Evolutionary conservation across 1,284 basidiomycete species (phyloP).

Genomic region (Testicularia cyperi): DNA sequence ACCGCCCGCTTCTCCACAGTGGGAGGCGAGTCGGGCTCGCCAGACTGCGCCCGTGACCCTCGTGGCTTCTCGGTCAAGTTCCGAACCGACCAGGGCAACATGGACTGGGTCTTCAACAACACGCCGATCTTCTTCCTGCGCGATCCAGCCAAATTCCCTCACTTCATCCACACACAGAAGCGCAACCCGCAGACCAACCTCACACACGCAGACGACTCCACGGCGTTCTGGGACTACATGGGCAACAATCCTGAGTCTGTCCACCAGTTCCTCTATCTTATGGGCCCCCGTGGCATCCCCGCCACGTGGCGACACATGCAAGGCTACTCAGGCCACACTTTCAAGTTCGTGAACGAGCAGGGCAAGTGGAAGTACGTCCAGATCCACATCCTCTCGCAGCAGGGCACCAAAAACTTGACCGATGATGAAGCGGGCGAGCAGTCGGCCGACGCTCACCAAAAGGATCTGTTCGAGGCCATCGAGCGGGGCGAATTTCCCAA

Average conservation of each 20-base stretch:
- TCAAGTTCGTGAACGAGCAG: constrained; percentile 44
- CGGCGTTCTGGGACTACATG: constrained; percentile 44
- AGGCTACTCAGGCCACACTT: constrained; percentile 47
- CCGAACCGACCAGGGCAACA: constrained; percentile 33
- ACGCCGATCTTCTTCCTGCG: constrained; percentile 50
- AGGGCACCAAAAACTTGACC: constrained; percentile 34
- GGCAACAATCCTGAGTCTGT: constrained; percentile 30
- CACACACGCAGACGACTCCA: constrained; percentile 32
- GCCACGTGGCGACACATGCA: constrained; percentile 32
- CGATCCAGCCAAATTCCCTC: constrained; percentile 45
- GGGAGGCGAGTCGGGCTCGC: constrained; percentile 39
- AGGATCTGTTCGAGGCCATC: constrained; percentile 54
- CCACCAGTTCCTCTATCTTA: constrained; percentile 43
- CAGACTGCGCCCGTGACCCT: constrained; percentile 42
- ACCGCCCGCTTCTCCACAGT: constrained; percentile 47
- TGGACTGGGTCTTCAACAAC: constrained; percentile 43
- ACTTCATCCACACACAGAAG: constrained; percentile 53
- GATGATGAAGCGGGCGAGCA: constrained; percentile 31
- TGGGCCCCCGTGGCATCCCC: constrained; percentile 43
- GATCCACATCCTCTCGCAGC: constrained; percentile 43
- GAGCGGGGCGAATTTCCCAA: constrained; percentile 50
- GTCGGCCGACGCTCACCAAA: constrained; percentile 40
- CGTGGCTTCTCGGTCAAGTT: constrained; percentile 50
- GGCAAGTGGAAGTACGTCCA: constrained; percentile 46
- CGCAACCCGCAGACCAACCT: constrained; percentile 34